phyloP scores from a whole-genome alignment of 225 moss, liverwort and hornwort genomes.

The Pseudisothecium myosuroides region DNA sequence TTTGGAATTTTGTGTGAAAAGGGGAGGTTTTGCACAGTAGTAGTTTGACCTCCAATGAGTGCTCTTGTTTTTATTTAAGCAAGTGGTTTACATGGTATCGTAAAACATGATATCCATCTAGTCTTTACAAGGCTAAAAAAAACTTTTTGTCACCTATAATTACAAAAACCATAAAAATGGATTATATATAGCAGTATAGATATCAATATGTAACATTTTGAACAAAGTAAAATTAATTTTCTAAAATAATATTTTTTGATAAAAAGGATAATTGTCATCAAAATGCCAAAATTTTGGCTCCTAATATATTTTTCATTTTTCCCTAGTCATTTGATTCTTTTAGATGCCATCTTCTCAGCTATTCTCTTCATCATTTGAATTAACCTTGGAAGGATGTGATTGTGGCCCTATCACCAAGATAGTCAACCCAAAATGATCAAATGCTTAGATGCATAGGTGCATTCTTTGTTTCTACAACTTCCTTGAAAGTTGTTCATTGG shows the following conservation, averaged over 20 bases:
- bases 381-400: accelerated
- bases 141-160: no score
- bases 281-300: background rate
- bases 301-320: background rate
- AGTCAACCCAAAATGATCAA: background rate
- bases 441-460: background rate
- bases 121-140: no score
- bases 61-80: no score
- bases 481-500: background rate
- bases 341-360: background rate
- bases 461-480: background rate
- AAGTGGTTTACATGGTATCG: no score
- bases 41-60: no score
- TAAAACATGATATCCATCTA: no score
- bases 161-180: no score
- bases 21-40: no score
- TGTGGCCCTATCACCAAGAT: no score
- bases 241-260: background rate
- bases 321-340: background rate
- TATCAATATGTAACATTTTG: background rate
- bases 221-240: background rate
- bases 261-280: background rate
- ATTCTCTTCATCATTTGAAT: background rate
- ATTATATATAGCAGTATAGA: background rate
- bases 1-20: no score